Percentiles rank a stretch among this genome's conserved stretches.
Conservation (phyloP, 371 early-diverging fungal species). For the Syncephalis plumigaleata region DNA sequence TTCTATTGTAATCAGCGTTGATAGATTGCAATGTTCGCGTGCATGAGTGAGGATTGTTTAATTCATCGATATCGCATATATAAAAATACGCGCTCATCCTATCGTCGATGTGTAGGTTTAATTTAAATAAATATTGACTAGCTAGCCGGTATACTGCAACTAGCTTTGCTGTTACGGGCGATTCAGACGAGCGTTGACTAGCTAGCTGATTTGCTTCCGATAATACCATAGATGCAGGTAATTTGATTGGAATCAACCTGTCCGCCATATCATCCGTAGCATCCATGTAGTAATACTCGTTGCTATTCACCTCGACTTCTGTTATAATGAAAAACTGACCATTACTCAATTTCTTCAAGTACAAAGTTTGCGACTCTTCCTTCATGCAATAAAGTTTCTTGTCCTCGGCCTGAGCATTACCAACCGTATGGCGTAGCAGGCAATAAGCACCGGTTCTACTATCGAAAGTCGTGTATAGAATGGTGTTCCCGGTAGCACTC, state of each 20-base stretch:
- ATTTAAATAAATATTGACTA: conserved; percentile 24
- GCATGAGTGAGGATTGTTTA: conserved; percentile 15
- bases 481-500: conserved; percentile 19
- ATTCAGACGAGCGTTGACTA: conserved; percentile 16
- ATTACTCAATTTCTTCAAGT: too few relatives aligned
- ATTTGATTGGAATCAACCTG: conserved; percentile 37
- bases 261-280: conserved; percentile 25
- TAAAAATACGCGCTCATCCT: conserved; percentile 26
- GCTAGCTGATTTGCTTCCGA: conserved; percentile 11
- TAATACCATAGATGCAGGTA: conserved; percentile 26
- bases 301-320: conserved; percentile 32
- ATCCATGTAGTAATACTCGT: conserved; percentile 20
- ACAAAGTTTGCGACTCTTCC: too few relatives aligned
- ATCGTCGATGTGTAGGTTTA: conserved; percentile 19
- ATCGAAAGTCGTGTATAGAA: conserved; percentile 28
- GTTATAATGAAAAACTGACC: too few relatives aligned
- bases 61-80: conserved; percentile 32
- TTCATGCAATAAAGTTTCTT: conserved; percentile 25
- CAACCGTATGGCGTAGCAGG: conserved; percentile 24
- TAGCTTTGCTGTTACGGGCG: conserved; percentile 20
- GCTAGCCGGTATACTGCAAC: conserved; percentile 26
- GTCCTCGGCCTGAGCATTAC: conserved; percentile 15
- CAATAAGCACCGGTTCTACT: conserved; percentile 30
- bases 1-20: not conserved
- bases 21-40: not conserved